Conservation (phyloP, 805 yeast species). For the Myxozyma melibiosi region DNA sequence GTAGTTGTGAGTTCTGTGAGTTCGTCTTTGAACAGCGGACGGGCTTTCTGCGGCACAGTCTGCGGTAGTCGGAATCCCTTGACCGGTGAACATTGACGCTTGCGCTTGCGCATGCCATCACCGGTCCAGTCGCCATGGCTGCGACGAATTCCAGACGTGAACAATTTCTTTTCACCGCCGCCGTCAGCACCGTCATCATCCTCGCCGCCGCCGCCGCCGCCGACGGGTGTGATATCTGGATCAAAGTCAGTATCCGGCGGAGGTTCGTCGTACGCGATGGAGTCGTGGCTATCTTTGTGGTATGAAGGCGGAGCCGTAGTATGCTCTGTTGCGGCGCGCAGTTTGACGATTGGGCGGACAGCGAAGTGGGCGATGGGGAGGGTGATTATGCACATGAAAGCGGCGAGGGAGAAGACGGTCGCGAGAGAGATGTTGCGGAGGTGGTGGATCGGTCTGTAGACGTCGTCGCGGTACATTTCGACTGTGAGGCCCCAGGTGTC, state of each 20-base stretch:
- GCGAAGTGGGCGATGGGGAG: conserved; percentile 83
- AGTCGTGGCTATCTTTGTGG: not conserved
- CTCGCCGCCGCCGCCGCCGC: not conserved
- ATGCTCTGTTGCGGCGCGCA: conserved; percentile 81
- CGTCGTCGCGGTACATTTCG: conserved; percentile 60
- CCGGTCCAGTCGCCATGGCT: not conserved
- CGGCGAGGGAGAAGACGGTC: conserved; percentile 77
- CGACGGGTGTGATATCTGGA: not conserved
- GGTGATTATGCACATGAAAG: conserved; percentile 70
- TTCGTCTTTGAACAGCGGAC: conserved; percentile 62
- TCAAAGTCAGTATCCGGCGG: not conserved
- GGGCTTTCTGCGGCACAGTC: conserved; percentile 37
- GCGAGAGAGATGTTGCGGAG: conserved; percentile 73
- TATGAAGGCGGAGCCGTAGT: conserved; percentile 40
- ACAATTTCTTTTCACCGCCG: not conserved
- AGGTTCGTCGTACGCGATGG: not conserved
- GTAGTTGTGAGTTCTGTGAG: conserved; percentile 84
- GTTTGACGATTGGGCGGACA: conserved; percentile 75
- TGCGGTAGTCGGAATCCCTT: conserved; percentile 25
- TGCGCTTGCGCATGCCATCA: not conserved
- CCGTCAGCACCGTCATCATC: not conserved
- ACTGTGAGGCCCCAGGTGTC: conserved; percentile 74
- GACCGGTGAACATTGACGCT: not conserved
- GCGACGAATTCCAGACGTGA: not conserved
- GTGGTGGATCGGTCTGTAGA: conserved; percentile 63